Base-by-base conservation (phyloP, 805 yeast species). In the Saccharomycopsis sp. region DNA sequence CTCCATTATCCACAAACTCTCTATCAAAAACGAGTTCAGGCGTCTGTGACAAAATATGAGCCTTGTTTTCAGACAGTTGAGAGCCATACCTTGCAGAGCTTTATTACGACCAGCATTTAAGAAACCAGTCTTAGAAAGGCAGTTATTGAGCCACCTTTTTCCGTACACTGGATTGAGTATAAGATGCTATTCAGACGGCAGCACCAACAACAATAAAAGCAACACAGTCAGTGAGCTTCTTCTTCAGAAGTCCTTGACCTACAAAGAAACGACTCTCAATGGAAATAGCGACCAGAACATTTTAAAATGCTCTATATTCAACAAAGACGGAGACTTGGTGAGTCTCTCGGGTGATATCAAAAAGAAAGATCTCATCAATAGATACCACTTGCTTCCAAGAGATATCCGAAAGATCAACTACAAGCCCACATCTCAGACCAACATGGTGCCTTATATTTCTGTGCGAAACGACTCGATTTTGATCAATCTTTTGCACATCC, bases 361-460 rank as follows among this genome's bases (percentile, higher is more conserved):
- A 61, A 81, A 89, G 66, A 78, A 87, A 54, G 84, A 83, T 56
- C 79, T 92, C 60, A 76, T 92, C 8, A 76, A 83, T 56, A 83
- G 87, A 51, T 87, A 90, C 69, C 81, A 84, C 23, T 69, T 91
- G 24, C 89, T 85, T 62, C 96, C 97, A 1, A 75, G 97, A 71
- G 97, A 91, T 69, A 73, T 91, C 62, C 72, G 97, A 34, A 91
- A 89, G 66, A 85, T 91, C 55, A 97, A 67, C 71, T 58, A 61
- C 41, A 37, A 58, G 24, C 57, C 59, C 2, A 79, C 77, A 58
- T 86, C 88, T 37, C 77, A 84, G 24, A 77, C 86, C 56, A 96
- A 90, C 70, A 89, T 92, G 20, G 91, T 91, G 2, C 99, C 99
- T 0, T 83, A 90, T 18, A 86, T 94, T 51, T 84, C 91, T 60